phyloP scores from a whole-genome alignment of 2,329 filamentous ascomycete genomes.

The Xylariaceae sp. region DNA sequence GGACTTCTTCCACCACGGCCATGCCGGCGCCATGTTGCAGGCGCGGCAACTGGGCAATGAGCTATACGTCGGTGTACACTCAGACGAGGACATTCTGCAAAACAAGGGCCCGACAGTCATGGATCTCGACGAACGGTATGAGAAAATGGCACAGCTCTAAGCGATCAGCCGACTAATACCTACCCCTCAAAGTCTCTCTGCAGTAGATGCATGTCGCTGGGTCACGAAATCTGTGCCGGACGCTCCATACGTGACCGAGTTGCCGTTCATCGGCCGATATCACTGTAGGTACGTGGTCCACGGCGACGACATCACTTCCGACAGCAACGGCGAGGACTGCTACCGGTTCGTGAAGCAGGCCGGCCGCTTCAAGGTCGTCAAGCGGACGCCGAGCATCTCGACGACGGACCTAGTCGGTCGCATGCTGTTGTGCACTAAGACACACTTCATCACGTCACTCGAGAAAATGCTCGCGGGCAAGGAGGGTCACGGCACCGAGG shows the following conservation, averaged over 20 bases:
- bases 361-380: slow-evolving; percentile 93
- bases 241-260: slow-evolving; percentile 92
- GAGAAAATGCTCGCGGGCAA: slow-evolving; percentile 70
- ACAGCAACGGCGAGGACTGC: slow-evolving; percentile 92
- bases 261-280: slow-evolving; percentile 94
- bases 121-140: slow-evolving; percentile 84
- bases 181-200: slow-evolving; percentile 76
- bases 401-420: slow-evolving; percentile 98
- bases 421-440: slow-evolving; percentile 95
- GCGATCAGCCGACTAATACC: slow-evolving; percentile 32
- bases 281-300: slow-evolving; percentile 96
- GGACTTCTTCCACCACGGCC: slow-evolving; percentile 98
- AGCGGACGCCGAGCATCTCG: slow-evolving; percentile 93
- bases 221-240: slow-evolving; percentile 81
- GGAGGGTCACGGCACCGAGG: slow-evolving; percentile 75
- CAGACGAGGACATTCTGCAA: slow-evolving; percentile 91
- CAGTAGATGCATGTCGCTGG: slow-evolving; percentile 95
- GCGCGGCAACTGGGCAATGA: slow-evolving; percentile 89
- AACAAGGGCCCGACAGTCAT: slow-evolving; percentile 99
- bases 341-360: slow-evolving; percentile 98
- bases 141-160: slow-evolving; percentile 4
- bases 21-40: slow-evolving; percentile 96
- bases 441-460: slow-evolving; percentile 88
- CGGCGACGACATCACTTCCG: slow-evolving; percentile 96
- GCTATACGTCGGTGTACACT: slow-evolving; percentile 92